Evolutionary conservation across 2,329 filamentous ascomycete species (phyloP).

Genomic region (Diaporthe citrichinensis): DNA sequence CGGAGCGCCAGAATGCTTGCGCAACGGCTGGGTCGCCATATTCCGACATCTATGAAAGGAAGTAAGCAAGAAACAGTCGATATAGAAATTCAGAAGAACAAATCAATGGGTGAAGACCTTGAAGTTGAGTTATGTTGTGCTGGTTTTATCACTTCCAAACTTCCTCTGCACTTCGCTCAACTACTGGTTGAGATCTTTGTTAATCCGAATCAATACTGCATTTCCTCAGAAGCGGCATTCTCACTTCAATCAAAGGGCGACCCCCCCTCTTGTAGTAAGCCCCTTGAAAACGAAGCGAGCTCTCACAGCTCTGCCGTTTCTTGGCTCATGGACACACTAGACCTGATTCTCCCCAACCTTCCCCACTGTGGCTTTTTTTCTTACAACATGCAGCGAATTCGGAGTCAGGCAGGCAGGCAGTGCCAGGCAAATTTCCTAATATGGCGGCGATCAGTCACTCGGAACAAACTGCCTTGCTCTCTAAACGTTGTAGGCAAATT

Average conservation of each 20-base stretch:
- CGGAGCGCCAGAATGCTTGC: not conserved
- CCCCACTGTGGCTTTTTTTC: not conserved
- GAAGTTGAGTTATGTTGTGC: not conserved
- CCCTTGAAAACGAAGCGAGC: not conserved
- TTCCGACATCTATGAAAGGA: not conserved
- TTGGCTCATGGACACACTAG: not conserved
- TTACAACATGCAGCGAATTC: not conserved
- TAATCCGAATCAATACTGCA: not conserved
- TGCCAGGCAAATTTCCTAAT: not conserved
- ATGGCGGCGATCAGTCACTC: not conserved
- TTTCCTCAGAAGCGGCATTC: not conserved
- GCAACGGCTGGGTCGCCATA: not conserved
- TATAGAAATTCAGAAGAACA: not conserved
- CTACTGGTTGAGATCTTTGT: not conserved
- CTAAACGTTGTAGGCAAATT: not conserved
- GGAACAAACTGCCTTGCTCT: not conserved
- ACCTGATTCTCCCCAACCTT: not conserved
- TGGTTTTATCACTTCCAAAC: not conserved
- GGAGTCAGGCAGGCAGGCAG: not conserved
- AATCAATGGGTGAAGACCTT: not conserved
- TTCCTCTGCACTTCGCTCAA: not conserved
- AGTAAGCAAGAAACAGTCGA: not conserved
- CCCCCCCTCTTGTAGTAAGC: not conserved
- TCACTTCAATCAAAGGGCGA: not conserved
- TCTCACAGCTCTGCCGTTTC: not conserved